Percentiles rank a stretch among this genome's conserved stretches.
These are phyloP conservation scores for Colletotrichum spinosum DNA, from an alignment of 2,329 filamentous ascomycete genomes.

Conservation along the genomic window DNA sequence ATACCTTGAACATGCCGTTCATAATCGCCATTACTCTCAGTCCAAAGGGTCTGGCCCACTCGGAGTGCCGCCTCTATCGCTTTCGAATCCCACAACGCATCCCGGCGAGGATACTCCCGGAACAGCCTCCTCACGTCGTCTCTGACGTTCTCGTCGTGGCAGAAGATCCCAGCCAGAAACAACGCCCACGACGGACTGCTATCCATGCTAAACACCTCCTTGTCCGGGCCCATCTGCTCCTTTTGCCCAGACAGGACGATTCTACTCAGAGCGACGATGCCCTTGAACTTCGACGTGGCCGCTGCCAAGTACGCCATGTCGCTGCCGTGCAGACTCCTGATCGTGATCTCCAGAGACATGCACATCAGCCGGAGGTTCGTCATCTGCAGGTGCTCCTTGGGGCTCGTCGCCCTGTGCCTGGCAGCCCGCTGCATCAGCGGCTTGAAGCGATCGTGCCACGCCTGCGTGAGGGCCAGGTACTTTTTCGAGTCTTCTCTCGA, in stretches of 20 bases:
- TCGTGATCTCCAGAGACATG: slow-evolving; percentile 14
- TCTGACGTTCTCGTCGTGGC: slow-evolving; percentile 50
- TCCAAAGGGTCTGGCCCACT: neutral
- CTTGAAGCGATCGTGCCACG: slow-evolving; percentile 1
- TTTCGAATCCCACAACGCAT: slow-evolving; percentile 56
- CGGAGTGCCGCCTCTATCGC: slow-evolving; percentile 45
- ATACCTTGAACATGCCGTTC: neutral
- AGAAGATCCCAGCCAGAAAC: slow-evolving; percentile 54
- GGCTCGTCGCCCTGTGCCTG: neutral
- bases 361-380: slow-evolving; percentile 10
- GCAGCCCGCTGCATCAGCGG: neutral
- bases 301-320: neutral
- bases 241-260: slow-evolving; percentile 6
- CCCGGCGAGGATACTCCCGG: slow-evolving; percentile 54
- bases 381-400: slow-evolving; percentile 3
- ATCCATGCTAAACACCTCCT: slow-evolving; percentile 28
- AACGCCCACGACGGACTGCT: slow-evolving; percentile 49
- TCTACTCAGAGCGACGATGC: slow-evolving; percentile 9
- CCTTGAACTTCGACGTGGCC: slow-evolving; percentile 2
- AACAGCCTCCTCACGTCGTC: slow-evolving; percentile 55
- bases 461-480: slow-evolving; percentile 35
- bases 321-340: slow-evolving; percentile 13
- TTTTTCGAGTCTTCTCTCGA: neutral
- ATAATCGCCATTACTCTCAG: neutral
- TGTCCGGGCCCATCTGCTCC: neutral